Conservation (phyloP, 2,329 filamentous ascomycete species). For the Fusarium nodosum region DNA sequence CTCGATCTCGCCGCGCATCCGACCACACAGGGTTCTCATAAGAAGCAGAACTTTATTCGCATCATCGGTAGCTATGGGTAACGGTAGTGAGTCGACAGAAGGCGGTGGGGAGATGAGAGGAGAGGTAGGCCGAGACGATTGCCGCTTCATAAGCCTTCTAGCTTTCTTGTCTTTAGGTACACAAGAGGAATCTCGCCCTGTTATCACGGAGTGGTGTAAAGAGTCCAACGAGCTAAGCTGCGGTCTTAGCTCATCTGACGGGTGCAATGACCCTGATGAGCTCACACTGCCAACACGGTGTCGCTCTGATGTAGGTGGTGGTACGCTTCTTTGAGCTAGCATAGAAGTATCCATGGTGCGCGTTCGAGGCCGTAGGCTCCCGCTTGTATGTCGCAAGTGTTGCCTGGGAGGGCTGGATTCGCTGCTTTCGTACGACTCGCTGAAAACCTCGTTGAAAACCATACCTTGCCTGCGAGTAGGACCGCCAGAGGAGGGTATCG, state of each 20-base stretch:
- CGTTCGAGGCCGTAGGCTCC: constrained; percentile 65
- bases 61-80: constrained; percentile 74
- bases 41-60: constrained; percentile 79
- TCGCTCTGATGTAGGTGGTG: constrained; percentile 62
- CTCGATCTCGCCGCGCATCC: constrained; percentile 83
- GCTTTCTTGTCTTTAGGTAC: constrained; percentile 60
- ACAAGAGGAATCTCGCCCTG: constrained; percentile 54
- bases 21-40: constrained; percentile 82
- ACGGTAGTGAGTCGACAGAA: constrained; percentile 70
- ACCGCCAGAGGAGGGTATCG: constrained; percentile 49
- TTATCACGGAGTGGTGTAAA: constrained; percentile 58
- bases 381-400: constrained; percentile 52
- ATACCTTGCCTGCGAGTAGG: constrained; percentile 68
- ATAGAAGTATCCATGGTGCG: constrained; percentile 70
- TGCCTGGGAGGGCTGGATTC: constrained; percentile 57
- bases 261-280: constrained; percentile 68
- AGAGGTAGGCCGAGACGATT: constrained; percentile 69
- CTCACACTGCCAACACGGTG: constrained; percentile 79
- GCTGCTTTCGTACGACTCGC: constrained; percentile 64
- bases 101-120: constrained; percentile 67
- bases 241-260: constrained; percentile 64
- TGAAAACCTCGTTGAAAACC: constrained; percentile 70
- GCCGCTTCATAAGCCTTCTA: constrained; percentile 68
- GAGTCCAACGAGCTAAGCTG: constrained; percentile 58
- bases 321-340: constrained; percentile 60